Evolutionary conservation across 176 grass and related monocot species (phyloP).

Genomic region (Hsuehochloa calcarea): DNA sequence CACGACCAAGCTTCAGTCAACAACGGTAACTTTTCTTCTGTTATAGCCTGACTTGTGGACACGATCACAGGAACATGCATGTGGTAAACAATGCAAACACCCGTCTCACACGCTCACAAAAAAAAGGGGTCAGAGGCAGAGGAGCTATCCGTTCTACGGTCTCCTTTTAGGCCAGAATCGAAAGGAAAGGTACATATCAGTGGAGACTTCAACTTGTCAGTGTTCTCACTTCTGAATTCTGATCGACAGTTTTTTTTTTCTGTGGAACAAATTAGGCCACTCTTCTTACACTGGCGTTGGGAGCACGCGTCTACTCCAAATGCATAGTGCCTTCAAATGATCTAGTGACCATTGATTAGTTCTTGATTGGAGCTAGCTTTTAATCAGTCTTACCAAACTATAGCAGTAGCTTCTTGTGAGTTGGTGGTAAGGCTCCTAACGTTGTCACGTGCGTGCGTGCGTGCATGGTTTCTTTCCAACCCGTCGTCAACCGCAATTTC

Average conservation of each 20-base stretch:
- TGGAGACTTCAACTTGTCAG: not conserved
- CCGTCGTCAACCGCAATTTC: not conserved
- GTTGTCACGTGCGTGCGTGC: too few relatives aligned
- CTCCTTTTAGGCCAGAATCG: not conserved
- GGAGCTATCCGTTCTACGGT: not conserved
- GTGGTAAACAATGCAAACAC: not conserved
- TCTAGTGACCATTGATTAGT: not conserved
- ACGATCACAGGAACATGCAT: not conserved
- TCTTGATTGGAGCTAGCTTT: not conserved
- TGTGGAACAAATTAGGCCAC: not conserved
- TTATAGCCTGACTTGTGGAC: not conserved
- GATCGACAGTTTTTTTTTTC: not conserved
- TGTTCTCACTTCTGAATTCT: not conserved
- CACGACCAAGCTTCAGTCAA: conserved; percentile 1
- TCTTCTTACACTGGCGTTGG: not conserved
- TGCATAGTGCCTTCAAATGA: not conserved
- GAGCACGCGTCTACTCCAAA: not conserved
- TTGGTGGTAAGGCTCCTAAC: not conserved
- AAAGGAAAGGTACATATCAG: not conserved
- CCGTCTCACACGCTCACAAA: not conserved
- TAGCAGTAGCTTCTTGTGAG: not conserved
- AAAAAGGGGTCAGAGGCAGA: not conserved
- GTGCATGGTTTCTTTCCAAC: not conserved
- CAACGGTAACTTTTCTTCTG: not conserved
- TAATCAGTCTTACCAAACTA: not conserved